Percentiles rank a stretch among this genome's conserved stretches.
Conservation (phyloP, 805 yeast genomes). For the Zygosaccharomyces siamensis region DNA sequence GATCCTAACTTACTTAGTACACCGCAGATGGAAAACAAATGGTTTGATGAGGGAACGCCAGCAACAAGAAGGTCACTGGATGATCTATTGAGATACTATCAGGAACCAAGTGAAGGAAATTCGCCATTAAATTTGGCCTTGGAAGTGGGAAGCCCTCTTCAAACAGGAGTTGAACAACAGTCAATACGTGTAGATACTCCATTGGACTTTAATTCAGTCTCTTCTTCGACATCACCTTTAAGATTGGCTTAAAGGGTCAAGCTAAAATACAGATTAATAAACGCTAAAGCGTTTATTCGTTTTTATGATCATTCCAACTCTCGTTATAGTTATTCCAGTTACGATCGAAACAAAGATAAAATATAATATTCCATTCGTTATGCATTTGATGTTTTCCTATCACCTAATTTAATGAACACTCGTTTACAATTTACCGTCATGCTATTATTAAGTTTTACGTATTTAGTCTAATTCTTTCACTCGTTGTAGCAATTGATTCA, state of each 20-base stretch:
- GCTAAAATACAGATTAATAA: not conserved
- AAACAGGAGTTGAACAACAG: conserved; percentile 1
- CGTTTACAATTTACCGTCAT: not conserved
- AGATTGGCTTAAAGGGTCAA: not conserved
- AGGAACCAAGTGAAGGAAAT: conserved; percentile 24
- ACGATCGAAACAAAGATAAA: not conserved
- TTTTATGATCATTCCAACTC: not conserved
- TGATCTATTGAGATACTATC: conserved; percentile 30
- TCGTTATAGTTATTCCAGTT: not conserved
- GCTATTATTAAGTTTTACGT: not conserved
- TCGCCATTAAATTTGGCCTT: conserved; percentile 14
- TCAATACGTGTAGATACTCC: conserved; percentile 4
- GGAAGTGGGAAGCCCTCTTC: not conserved
- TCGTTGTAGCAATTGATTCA: conserved; percentile 1
- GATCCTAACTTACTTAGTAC: conserved; percentile 21
- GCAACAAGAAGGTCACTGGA: conserved; percentile 27
- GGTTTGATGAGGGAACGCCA: conserved; percentile 22
- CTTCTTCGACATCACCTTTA: conserved; percentile 2
- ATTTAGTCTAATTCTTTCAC: not conserved
- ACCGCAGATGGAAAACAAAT: conserved; percentile 23
- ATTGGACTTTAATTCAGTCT: not conserved
- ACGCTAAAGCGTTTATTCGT: not conserved
- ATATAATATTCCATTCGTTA: conserved; percentile 1
- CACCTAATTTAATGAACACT: conserved; percentile 4
- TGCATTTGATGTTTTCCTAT: conserved; percentile 4